phyloP scores from a whole-genome alignment of 176 grass and related monocot genomes.

The Poa pratensis region DNA sequence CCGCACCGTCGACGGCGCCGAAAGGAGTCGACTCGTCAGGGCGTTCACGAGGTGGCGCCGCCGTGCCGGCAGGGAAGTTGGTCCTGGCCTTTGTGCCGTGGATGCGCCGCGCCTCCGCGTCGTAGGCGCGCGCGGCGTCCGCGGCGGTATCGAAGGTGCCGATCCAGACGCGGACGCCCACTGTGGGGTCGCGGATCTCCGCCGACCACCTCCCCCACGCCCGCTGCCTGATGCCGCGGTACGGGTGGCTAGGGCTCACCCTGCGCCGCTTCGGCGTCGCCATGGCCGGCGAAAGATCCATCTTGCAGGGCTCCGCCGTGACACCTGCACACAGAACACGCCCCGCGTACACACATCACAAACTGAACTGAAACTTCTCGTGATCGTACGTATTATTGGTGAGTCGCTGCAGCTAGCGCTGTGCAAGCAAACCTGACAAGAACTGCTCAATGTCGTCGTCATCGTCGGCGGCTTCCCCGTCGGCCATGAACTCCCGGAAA shows the following conservation, averaged over 20 bases:
- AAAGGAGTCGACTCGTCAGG: neutral
- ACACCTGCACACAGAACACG: neutral
- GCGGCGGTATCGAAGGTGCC: slow-evolving; percentile 92
- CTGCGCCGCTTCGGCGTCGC: neutral
- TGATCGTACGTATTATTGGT: neutral
- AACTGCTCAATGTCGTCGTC: neutral
- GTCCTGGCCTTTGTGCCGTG: slow-evolving; percentile 20
- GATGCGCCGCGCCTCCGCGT: slow-evolving; percentile 48
- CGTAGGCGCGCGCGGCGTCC: slow-evolving; percentile 76
- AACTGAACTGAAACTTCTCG: neutral
- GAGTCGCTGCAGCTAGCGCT: neutral
- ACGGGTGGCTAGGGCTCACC: slow-evolving; percentile 17
- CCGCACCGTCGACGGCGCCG: neutral
- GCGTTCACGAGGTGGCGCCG: neutral
- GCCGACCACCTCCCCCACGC: slow-evolving; percentile 41
- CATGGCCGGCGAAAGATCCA: neutral
- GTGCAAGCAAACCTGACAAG: neutral
- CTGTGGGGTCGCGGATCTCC: slow-evolving; percentile 30
- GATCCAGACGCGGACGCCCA: slow-evolving; percentile 72
- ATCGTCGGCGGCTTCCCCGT: neutral
- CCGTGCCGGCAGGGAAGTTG: slow-evolving; percentile 24
- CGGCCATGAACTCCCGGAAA: slow-evolving; percentile 8
- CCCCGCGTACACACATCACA: neutral
- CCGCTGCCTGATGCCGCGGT: slow-evolving; percentile 41
- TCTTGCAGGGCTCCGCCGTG: neutral